Evolutionary conservation across 805 yeast genomes (phyloP), one percentile per base, ranked within the genome.

Genomic region (Suhomyces xylopsoci): DNA sequence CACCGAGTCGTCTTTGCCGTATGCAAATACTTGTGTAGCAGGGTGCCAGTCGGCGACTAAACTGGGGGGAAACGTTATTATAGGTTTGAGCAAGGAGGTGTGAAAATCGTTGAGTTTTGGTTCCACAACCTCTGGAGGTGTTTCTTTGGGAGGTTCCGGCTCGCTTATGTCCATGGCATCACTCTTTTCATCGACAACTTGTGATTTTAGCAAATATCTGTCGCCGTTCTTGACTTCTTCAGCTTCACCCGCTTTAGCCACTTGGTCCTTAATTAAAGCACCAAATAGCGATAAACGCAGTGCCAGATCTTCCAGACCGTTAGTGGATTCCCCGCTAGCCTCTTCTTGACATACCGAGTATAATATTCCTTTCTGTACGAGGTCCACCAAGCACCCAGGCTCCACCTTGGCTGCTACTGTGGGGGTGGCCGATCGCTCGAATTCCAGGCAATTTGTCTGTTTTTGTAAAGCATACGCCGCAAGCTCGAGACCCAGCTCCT

Each of bases 331-430:
- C 4, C 73, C 76, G 22, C 68, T 70, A 7, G 81, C 80, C 43
- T 84, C 66, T 3, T 81, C 77, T 62, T 89, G 92, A 17, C 87
- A 81, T 55, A 88, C 82, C n/a, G 84, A 72, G 64, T 85, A 89
- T 46, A 91, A 76, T 15, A 92, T 81, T 2, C 98, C 98, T 65
- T 84, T 88, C 61, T 93, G 97, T 0, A 93, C 85, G 43, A 93
- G 71, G 62, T 82, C 82, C 10, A 93, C 96, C 28, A 93, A 73
- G 59, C 88, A 81, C 0, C 97, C 97, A 2, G 87, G 77, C n/a
- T 90, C 88, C 19, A 89, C 81, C 46, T 73, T 70, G 7, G 71
- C 71, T 20, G 70, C 52, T 1, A 80, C 73, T 55, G 80, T 60
- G 7, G 55, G 77, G 50, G 71, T 70, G 2, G 66, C 65, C 45